Base-by-base conservation (phyloP, 768 basidiomycete species). In the Podaxis sp. region DNA sequence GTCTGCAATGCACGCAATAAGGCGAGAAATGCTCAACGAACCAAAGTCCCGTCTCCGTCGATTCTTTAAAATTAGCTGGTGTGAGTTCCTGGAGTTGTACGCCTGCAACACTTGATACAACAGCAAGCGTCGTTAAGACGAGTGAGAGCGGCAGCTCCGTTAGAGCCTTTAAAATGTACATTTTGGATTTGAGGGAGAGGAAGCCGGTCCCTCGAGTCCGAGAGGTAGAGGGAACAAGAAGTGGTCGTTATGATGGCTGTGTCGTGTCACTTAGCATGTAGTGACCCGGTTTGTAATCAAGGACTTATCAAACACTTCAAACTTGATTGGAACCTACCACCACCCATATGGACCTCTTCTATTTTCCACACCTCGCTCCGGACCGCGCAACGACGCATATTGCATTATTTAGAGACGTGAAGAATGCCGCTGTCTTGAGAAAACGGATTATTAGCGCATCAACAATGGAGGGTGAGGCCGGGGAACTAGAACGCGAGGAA, bases 21-120 rank as follows among this genome's bases (percentile, higher is more conserved):
- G 95, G 95, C 0, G 92, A 94, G 71, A 85, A 97, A 73, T 91
- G 89, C 68, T 96, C 94, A 54, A 96, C 78, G 63, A 96, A 86
- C 89, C 88, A 91, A 3, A 86, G 75, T n/a, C 90, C 91, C 0
- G 79, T 67, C 0, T 80, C 67, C 19, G 84, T 79, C 0, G 83
- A 78, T 13, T 76, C 60, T 9, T 81, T 70, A 72, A 93, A 92
- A 64, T 80, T 83, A 51, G 84, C 81, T 2, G 87, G 83, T 0
- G 82, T 86, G 51, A 93, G 81, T 62, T 77, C 40, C 17, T 62
- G 61, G 36, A 62, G 61, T 49, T 56, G 36, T 29, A 27, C 47
- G 7, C 36, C 43, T 3, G 46, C 47, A n/a, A 22, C 55, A 3
- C 46, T 50, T 13, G 46, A 55, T 5, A 62, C 55, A 27, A 62